Evolutionary conservation across 106 monocot genomes (phyloP).

Genomic region (Dioscorea alata): DNA sequence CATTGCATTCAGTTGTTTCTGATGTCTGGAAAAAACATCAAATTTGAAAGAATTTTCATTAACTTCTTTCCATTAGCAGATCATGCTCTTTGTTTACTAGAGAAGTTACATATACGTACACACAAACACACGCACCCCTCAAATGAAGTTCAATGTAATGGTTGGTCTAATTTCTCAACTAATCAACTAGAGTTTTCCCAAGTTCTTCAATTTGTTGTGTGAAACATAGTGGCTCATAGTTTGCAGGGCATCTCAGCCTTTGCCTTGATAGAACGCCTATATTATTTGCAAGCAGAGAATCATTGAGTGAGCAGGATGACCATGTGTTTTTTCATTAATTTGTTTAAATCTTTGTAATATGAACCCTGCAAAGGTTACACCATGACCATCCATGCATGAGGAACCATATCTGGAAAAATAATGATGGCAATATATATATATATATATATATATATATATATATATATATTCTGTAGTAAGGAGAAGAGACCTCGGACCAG

Average conservation of each 20-base stretch:
- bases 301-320: conserved; percentile 67
- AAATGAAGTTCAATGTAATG: conserved; percentile 78
- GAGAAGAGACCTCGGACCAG: conserved; percentile 54
- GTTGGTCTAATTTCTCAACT: conserved; percentile 35
- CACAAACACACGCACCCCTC: conserved; percentile 42
- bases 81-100: too few species aligned
- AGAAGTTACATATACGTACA: too few species aligned
- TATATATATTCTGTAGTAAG: too few species aligned
- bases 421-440: too few species aligned
- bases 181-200: conserved; percentile 37
- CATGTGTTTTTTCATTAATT: conserved; percentile 42
- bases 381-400: too few species aligned
- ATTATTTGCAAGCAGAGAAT: conserved; percentile 71
- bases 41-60: too few species aligned
- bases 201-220: conserved; percentile 54
- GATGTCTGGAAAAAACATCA: conserved; percentile 18
- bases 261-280: conserved; percentile 73
- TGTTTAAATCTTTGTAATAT: conserved; percentile 28
- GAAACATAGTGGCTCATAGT: conserved; percentile 66
- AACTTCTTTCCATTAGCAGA: too few species aligned
- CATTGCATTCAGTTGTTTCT: conserved; percentile 39
- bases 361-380: conserved; percentile 22
- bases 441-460: too few species aligned
- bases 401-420: too few species aligned
- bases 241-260: conserved; percentile 75